Conservation (phyloP, 441 rosid species). For the Pelargonium fulgidum region DNA sequence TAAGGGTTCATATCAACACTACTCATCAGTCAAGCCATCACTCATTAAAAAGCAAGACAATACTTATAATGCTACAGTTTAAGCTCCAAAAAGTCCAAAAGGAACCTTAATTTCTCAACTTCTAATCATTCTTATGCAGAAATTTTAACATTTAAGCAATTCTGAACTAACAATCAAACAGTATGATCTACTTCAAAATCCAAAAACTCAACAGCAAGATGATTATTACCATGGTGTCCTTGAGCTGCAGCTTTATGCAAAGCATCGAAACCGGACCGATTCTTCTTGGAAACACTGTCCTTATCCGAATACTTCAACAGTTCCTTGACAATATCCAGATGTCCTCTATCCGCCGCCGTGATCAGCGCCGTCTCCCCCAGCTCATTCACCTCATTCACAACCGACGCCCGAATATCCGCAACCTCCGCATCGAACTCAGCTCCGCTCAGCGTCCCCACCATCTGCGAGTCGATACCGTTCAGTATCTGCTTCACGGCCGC, state of each 20-base stretch:
- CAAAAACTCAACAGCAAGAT: constrained; percentile 13
- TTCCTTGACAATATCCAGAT: constrained; percentile 76
- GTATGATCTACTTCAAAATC: neutral
- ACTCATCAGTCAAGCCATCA: neutral
- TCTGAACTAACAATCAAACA: neutral
- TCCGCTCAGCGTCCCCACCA: constrained; percentile 56
- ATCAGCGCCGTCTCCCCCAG: constrained; percentile 81
- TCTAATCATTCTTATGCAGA: no score
- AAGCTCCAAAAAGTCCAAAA: neutral
- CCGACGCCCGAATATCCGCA: constrained; percentile 73
- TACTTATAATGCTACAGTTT: neutral
- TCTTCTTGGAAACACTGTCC: constrained; percentile 68
- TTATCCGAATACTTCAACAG: constrained; percentile 64
- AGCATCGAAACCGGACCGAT: constrained; percentile 60
- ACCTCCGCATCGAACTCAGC: constrained; percentile 71
- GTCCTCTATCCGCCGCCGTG: constrained; percentile 83
- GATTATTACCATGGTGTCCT: constrained; percentile 73
- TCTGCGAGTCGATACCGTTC: constrained; percentile 59
- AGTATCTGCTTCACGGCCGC: constrained; percentile 74
- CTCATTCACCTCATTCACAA: constrained; percentile 85
- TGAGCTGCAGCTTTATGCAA: constrained; percentile 77
- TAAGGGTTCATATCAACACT: neutral
- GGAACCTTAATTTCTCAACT: no score
- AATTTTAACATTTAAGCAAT: no score
- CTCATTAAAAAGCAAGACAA: neutral